phyloP scores from a whole-genome alignment of 441 rosid genomes.

The Populus tomentosa region DNA sequence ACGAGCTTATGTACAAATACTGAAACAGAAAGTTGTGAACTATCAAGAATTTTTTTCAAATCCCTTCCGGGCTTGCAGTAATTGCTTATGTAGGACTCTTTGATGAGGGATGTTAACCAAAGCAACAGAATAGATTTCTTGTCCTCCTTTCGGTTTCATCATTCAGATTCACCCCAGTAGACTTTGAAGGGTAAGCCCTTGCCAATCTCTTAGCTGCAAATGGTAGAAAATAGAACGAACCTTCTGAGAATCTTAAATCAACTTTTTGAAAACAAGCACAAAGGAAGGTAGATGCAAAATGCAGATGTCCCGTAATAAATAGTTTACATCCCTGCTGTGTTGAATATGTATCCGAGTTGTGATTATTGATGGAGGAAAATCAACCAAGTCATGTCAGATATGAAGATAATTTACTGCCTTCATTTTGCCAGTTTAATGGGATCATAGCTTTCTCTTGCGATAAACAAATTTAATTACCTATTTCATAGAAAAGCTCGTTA shows the following conservation, averaged over 20 bases:
- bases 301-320: not conserved
- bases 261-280: not conserved
- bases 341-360: not conserved
- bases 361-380: not conserved
- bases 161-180: slow-evolving; percentile 34
- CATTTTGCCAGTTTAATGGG: not conserved
- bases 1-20: not conserved
- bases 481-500: slow-evolving; percentile 70
- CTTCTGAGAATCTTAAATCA: not conserved
- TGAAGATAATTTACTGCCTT: not conserved
- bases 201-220: slow-evolving; percentile 52
- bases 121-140: slow-evolving; percentile 41
- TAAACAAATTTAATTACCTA: slow-evolving; percentile 34
- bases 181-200: slow-evolving; percentile 31
- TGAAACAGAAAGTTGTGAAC: not conserved
- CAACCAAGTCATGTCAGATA: not conserved
- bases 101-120: slow-evolving; percentile 21
- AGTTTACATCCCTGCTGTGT: not conserved
- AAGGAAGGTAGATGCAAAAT: not conserved
- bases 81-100: not conserved
- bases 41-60: not conserved
- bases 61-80: not conserved
- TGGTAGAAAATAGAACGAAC: not conserved
- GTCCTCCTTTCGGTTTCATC: slow-evolving; percentile 27
- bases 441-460: not conserved